phyloP scores from a whole-genome alignment of 164 flowering plant genomes.

The Saururus chinensis region DNA sequence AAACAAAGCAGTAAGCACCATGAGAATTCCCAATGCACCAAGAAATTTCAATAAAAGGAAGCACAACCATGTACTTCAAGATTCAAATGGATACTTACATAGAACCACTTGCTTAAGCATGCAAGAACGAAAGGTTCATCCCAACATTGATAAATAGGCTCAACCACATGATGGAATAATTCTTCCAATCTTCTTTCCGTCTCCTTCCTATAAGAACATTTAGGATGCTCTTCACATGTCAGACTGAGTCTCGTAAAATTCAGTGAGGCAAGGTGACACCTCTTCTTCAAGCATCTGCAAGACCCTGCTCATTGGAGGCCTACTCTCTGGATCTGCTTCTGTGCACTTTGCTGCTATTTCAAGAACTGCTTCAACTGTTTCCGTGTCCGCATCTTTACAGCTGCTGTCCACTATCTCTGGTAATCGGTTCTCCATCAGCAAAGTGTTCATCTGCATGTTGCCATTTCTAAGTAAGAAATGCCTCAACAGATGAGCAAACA shows the following conservation, averaged over 20 bases:
- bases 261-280: slow-evolving; percentile 87
- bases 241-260: slow-evolving; percentile 80
- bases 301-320: slow-evolving; percentile 77
- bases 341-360: slow-evolving; percentile 77
- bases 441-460: slow-evolving; percentile 64
- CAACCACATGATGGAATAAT: background rate
- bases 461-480: background rate
- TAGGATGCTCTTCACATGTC: slow-evolving; percentile 23
- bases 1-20: too few species aligned
- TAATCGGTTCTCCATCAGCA: slow-evolving; percentile 48
- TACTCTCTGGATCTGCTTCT: slow-evolving; percentile 63
- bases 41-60: too few species aligned
- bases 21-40: too few species aligned
- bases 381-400: slow-evolving; percentile 55
- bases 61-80: too few species aligned
- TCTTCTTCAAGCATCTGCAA: slow-evolving; percentile 83
- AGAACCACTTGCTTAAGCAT: background rate
- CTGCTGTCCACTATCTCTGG: slow-evolving; percentile 67
- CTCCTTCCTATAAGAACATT: background rate
- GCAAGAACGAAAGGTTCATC: background rate
- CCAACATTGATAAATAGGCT: too few species aligned
- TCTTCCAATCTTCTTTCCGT: background rate
- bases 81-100: too few species aligned
- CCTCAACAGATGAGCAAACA: background rate
- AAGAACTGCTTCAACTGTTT: slow-evolving; percentile 69